Base-by-base conservation (phyloP, 1,284 basidiomycete species). In the Irpex sp. region DNA sequence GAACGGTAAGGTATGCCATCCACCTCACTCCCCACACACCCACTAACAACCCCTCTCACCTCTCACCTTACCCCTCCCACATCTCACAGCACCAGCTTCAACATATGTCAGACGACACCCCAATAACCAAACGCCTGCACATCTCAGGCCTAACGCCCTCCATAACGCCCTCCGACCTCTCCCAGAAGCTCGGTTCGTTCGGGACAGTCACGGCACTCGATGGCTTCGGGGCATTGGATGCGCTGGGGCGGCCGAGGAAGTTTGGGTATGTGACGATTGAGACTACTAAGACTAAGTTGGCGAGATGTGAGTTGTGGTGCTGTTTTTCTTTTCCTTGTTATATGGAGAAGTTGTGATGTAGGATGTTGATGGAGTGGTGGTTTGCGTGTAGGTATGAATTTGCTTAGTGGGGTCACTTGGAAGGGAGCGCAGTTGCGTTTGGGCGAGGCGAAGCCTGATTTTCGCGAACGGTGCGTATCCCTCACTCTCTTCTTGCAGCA, bases 401-500 rank as follows among this genome's bases (percentile, higher is more conserved):
- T 85, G 3, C 79, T 93, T 6, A 92, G 89, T 66, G 91, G 92
- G 33, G 85, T 89, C 7, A 90, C 84, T 1, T 93, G 90, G 89
- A 93, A 92, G 74, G 91, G 92, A 15, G 76, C 90, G n/a, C 91
- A 88, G 67, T 75, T 93, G 35, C 82, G 90, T n/a, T 81, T 93
- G 39, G 90, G 90, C 5, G 90, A 92, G 67, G 92, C 91, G 26
- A 89, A 84, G 66, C 86, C 85, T 1, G 87, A 93, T 72, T 93
- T 81, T 69, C 72, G 73, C 5, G 84, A 87, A 69, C 79, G 86
- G 89, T 89, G 53, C 17, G 75, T 67, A 4, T 61, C 36, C 53
- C 15, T 47, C 17, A 2, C 26, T 19, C 17, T 31, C 5, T 66
- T 15, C 59, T 58, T 21, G 26, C 21, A 4, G 49, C 39, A 11